phyloP scores from a whole-genome alignment of 495 filamentous ascomycete genomes.

The Penicillium coffeae region DNA sequence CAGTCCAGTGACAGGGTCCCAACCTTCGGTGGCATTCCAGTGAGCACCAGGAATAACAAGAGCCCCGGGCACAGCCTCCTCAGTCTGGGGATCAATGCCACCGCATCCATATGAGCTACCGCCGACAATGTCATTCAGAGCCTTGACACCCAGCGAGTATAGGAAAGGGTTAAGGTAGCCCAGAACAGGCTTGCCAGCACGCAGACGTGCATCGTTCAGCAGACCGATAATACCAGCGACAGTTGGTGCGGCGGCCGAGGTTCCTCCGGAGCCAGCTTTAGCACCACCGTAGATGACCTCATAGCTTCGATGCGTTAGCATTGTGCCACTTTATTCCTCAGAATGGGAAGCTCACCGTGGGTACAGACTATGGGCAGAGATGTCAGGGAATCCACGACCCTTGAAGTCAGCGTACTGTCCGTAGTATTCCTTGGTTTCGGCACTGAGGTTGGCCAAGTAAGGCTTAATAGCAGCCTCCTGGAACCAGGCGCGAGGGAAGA shows the following conservation, averaged over 20 bases:
- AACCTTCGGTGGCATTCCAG: conserved; percentile 39
- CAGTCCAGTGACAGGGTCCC: conserved; percentile 48
- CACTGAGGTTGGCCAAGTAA: conserved; percentile 46
- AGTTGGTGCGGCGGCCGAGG: conserved; percentile 47
- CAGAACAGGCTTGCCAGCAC: conserved; percentile 40
- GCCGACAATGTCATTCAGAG: conserved; percentile 29
- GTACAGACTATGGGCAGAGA: conserved; percentile 49
- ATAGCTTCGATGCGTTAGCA: conserved; percentile 14
- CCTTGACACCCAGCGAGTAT: conserved; percentile 29
- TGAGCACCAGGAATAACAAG: conserved; percentile 27
- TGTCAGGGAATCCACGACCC: conserved; percentile 69
- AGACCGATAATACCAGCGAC: conserved; percentile 47
- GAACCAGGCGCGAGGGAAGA: conserved; percentile 56
- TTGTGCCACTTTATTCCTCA: neutral
- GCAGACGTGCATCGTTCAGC: conserved; percentile 49
- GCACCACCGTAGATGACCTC: conserved; percentile 28
- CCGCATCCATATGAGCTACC: conserved; percentile 28
- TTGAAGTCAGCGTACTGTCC: conserved; percentile 47
- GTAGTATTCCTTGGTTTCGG: conserved; percentile 37
- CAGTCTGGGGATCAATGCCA: conserved; percentile 26
- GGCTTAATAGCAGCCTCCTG: conserved; percentile 51
- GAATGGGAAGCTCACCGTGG: conserved; percentile 28
- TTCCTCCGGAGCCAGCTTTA: conserved; percentile 38
- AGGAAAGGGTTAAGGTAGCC: conserved; percentile 55
- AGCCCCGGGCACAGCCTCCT: conserved; percentile 16